These are phyloP conservation scores for Sophora flavescens DNA, from an alignment of 306 rosid species.

Conservation along the genomic window DNA sequence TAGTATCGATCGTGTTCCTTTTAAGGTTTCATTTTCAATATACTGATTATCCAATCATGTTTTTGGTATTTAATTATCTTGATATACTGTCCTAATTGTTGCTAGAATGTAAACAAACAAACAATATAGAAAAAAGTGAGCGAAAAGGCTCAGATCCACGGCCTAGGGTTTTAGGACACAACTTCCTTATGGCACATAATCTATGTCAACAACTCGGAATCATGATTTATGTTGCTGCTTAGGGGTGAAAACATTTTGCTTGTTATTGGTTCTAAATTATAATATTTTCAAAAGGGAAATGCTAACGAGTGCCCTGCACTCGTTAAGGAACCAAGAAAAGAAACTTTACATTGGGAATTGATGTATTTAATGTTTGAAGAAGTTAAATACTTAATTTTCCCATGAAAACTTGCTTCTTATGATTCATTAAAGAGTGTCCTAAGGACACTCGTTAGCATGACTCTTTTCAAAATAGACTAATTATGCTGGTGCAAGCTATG, in stretches of 20 bases:
- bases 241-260: neutral
- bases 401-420: too few relatives aligned
- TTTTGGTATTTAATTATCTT: neutral
- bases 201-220: neutral
- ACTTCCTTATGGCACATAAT: neutral
- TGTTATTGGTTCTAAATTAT: neutral
- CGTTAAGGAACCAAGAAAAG: too few relatives aligned
- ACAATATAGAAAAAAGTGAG: neutral
- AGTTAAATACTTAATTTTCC: too few relatives aligned
- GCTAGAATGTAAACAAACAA: conserved; percentile 7
- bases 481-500: too few relatives aligned
- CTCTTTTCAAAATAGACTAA: too few relatives aligned
- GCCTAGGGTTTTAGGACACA: neutral
- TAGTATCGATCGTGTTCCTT: neutral
- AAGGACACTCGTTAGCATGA: too few relatives aligned
- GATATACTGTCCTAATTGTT: neutral
- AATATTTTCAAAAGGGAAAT: neutral
- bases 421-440: too few relatives aligned
- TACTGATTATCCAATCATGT: neutral
- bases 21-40: neutral
- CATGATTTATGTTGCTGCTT: neutral
- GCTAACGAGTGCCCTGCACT: too few relatives aligned
- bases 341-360: too few relatives aligned
- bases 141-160: neutral
- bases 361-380: too few relatives aligned